These are phyloP conservation scores for Medicago truncatula DNA, from an alignment of 306 rosid species.

Conservation along the genomic window DNA sequence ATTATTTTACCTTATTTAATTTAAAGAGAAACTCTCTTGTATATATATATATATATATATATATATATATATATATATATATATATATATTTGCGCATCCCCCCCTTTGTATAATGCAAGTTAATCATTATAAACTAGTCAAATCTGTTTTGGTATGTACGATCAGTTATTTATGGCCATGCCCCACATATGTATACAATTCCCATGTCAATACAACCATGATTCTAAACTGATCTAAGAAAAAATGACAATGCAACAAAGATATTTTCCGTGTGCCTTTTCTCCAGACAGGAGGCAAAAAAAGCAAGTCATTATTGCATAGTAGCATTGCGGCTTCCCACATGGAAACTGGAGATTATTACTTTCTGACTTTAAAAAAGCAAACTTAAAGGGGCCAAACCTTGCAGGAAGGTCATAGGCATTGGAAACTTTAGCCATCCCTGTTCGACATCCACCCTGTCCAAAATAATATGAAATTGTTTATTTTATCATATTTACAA, in stretches of 20 bases:
- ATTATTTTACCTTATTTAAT: too few relatives aligned
- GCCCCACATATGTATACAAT: constrained; percentile 14
- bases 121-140: too few relatives aligned
- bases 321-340: constrained; percentile 24
- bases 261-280: constrained; percentile 15
- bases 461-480: constrained; percentile 47
- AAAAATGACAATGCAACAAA: constrained; percentile 30
- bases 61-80: too few relatives aligned
- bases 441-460: constrained; percentile 99
- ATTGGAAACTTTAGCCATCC: constrained; percentile 94
- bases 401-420: constrained; percentile 98
- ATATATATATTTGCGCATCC: too few relatives aligned
- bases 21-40: too few relatives aligned
- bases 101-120: too few relatives aligned
- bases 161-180: too few relatives aligned
- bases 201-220: constrained; percentile 10
- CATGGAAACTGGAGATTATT: constrained; percentile 27
- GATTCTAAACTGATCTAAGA: constrained; percentile 25
- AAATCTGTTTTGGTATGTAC: too few relatives aligned
- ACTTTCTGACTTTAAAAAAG: constrained; percentile 23
- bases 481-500: constrained; percentile 33
- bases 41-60: too few relatives aligned
- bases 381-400: constrained; percentile 46
- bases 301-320: background rate
- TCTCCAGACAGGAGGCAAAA: constrained; percentile 14